Evolutionary conservation across 345 rosid genomes (phyloP), one percentile per base, ranked within the genome.

Genomic region (Citrus sp.): DNA sequence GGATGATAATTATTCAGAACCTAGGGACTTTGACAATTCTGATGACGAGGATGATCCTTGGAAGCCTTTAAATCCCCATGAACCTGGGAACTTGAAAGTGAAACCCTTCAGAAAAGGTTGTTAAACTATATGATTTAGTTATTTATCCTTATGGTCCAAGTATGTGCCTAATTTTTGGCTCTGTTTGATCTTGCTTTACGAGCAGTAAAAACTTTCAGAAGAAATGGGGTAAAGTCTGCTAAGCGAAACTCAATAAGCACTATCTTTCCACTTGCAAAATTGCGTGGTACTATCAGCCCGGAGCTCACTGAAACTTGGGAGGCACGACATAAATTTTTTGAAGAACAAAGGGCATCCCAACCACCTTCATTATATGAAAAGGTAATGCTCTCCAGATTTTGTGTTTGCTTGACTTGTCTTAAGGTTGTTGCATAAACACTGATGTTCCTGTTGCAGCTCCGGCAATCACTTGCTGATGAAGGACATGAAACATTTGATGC

Each of bases 41-140:
- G 97, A 92, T 82, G 85, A 82, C 70, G 89, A 89, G 60, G 87
- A 86, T 73, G 95, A 96, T 86, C 99, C 95, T 14, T 96, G 99
- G 98, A 92, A 92, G 83, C 95, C 94, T 82, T 74, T 96, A 81
- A 92, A 92, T 87, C 98, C 98, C 65, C 93, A 96, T 87, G 99
- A 92, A 82, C 88, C 90, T 35, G 98, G 99, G 90, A 92, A 84
- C 77, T 82, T 94, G 84, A 94, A 90, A 92, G 89, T 92, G 82
- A 94, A 85, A 85, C 94, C 97, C 79, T 94, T 90, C 79, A 90
- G 76, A 83, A 92, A 88, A 92, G 98, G 99, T 96, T 64, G 56
- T 18, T 77, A 42, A 72, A 70, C 28, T 22, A 34, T 49, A 54
- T 28, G 42, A 59, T 75, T 72, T 62, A 70, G 61, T 72, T 59